Conservation (phyloP, 2,329 filamentous ascomycete genomes). For the Penicillium expansum region DNA sequence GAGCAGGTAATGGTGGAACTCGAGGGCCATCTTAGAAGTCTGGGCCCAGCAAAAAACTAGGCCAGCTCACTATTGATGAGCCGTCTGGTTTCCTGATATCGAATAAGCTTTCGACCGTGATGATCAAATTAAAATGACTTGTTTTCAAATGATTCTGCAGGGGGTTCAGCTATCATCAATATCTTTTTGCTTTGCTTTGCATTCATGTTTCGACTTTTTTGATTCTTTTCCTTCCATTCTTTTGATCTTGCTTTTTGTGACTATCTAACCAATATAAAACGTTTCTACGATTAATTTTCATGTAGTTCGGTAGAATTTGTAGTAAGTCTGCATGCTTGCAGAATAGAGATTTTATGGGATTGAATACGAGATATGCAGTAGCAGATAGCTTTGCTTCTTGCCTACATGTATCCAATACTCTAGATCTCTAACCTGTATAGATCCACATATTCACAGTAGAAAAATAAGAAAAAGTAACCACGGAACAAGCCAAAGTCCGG, state of each 20-base stretch:
- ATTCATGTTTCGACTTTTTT: background rate
- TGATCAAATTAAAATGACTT: background rate
- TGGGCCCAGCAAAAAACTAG: too few relatives aligned
- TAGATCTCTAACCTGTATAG: too few relatives aligned
- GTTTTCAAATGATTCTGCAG: background rate
- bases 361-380: background rate
- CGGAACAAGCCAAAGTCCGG: too few relatives aligned
- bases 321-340: background rate
- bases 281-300: too few relatives aligned
- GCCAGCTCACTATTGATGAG: too few relatives aligned
- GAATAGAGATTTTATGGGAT: too few relatives aligned
- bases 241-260: background rate
- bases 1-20: background rate
- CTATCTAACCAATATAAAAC: background rate
- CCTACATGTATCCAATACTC: too few relatives aligned
- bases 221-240: background rate
- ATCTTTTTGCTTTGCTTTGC: too few relatives aligned
- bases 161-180: too few relatives aligned
- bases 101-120: background rate
- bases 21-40: background rate
- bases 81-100: background rate
- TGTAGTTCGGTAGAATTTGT: background rate
- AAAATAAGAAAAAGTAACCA: too few relatives aligned
- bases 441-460: too few relatives aligned
- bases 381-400: too few relatives aligned